phyloP scores from a whole-genome alignment of 2,329 filamentous ascomycete species.

The Ceratocystis destructans region DNA sequence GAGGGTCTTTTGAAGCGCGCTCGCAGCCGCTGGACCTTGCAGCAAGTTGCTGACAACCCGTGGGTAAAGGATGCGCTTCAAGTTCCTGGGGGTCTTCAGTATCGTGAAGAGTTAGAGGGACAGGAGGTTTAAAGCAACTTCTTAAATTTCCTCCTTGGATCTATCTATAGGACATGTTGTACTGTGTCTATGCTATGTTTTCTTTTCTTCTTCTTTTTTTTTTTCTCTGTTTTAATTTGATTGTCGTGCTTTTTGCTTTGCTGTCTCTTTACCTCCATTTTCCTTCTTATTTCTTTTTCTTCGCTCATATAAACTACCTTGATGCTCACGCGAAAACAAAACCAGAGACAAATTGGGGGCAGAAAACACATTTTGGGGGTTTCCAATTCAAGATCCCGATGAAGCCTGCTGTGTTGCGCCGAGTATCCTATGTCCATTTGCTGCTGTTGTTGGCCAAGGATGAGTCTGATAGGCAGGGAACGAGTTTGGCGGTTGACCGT shows the following conservation, averaged over 20 bases:
- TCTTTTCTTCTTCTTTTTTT: conserved; percentile 11
- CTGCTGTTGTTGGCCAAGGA: neutral
- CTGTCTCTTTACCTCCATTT: conserved; percentile 1
- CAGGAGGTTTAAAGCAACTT: conserved; percentile 32
- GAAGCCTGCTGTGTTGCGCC: neutral
- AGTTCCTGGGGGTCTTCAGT: conserved; percentile 48
- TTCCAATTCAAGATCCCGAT: neutral
- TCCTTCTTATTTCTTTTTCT: neutral
- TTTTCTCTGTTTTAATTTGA: conserved; percentile 2
- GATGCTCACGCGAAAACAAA: neutral
- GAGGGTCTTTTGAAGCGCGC: conserved; percentile 75
- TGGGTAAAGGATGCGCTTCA: conserved; percentile 68
- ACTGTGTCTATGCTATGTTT: conserved; percentile 17
- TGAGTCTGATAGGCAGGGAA: neutral
- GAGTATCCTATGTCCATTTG: neutral
- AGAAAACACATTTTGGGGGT: neutral
- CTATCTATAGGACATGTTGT: conserved; percentile 6
- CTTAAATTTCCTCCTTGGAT: neutral
- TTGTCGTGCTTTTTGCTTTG: conserved; percentile 5
- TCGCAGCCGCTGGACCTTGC: conserved; percentile 60
- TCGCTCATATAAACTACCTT: conserved; percentile 17
- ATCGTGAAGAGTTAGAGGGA: conserved; percentile 45
- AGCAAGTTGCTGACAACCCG: conserved; percentile 54
- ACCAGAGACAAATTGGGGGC: neutral
- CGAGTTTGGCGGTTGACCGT: neutral